Base-by-base conservation (phyloP, 2,329 filamentous ascomycete species). In the Colletotrichum sidae region DNA sequence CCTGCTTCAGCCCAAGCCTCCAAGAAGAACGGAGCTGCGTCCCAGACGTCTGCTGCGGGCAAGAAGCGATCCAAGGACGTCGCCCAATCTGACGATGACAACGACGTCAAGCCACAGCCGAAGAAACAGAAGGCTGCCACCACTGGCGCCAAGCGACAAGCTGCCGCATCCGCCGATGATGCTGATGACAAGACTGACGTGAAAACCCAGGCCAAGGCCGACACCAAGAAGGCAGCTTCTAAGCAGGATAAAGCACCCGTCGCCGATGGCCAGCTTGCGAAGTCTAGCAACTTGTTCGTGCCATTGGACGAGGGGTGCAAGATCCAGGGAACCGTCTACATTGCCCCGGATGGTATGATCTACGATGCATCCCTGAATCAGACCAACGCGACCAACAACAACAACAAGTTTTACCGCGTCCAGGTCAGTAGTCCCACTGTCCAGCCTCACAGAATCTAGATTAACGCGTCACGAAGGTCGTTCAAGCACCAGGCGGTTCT, bases 361-460 rank as follows among this genome's bases (percentile, higher is more conserved):
- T 95, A 87, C 75, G 93, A 96, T 73, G 92, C 91, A 0, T 89
- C 91, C 0, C 81, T 96, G 50, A 96, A 94, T 70, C 91, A 94
- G 74, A 91, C 92, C 10, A 92, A 93, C 69, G 81, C 91, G 0
- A 79, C 81, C 0, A 77, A 84, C 51, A 96, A 95, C 73, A 91
- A 92, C 76, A 95, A 96, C 76, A 96, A 96, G 70, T 95, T 94
- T 75, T 95, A 94, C 72, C 86, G 88, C 35, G 75, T 94, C 35
- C 92, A 95, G 80, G 81, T 92, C 67, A 72, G 75, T 69, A 25
- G 3, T 25, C 25, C 25, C 25, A 25, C 25, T 25, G 4, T 25
- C 25, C 6, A 33, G 49, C 11, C 46, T 35, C 25, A 5, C 25
- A 25, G 4, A 25, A 25, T 25, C 25, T 5, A 25, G 4, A 25